A percentile compares a stretch with the other conserved stretches of the same genome.
Conservation (phyloP, 768 basidiomycete species). For the Sistotremastrum suecicum region DNA sequence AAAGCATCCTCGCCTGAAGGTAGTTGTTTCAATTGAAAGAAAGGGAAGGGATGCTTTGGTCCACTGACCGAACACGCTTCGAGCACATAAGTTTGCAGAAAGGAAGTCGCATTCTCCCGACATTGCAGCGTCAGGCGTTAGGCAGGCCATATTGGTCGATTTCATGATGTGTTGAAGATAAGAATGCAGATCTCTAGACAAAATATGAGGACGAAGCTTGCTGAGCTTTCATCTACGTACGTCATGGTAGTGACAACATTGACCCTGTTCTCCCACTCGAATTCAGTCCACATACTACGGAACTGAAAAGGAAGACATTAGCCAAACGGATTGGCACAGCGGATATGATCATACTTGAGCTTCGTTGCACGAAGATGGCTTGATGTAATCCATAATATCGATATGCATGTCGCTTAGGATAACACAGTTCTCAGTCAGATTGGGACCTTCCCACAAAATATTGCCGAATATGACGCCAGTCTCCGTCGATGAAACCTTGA, state of each 20-base stretch:
- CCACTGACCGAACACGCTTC: constrained; percentile 79
- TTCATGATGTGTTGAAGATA: constrained; percentile 94
- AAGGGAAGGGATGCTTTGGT: neutral
- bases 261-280: constrained; percentile 99
- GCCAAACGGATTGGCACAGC: neutral
- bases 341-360: constrained; percentile 46
- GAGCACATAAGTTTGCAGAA: constrained; percentile 92
- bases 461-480: constrained; percentile 98
- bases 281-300: constrained; percentile 99
- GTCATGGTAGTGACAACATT: constrained; percentile 77
- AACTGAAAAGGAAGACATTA: constrained; percentile 35
- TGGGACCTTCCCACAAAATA: constrained; percentile 90
- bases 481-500: constrained; percentile 97
- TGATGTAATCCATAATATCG: constrained; percentile 98
- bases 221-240: constrained; percentile 29
- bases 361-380: constrained; percentile 91
- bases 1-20: constrained; percentile 81
- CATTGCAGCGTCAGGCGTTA: constrained; percentile 77
- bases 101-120: constrained; percentile 97
- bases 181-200: constrained; percentile 59
- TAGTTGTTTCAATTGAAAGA: neutral
- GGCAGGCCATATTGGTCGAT: constrained; percentile 93
- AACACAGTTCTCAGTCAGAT: constrained; percentile 78
- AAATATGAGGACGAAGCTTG: neutral
- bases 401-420: constrained; percentile 96